These are phyloP conservation scores for Trichoderma sp. DNA, from an alignment of 2,329 filamentous ascomycete species.

Conservation along the genomic window DNA sequence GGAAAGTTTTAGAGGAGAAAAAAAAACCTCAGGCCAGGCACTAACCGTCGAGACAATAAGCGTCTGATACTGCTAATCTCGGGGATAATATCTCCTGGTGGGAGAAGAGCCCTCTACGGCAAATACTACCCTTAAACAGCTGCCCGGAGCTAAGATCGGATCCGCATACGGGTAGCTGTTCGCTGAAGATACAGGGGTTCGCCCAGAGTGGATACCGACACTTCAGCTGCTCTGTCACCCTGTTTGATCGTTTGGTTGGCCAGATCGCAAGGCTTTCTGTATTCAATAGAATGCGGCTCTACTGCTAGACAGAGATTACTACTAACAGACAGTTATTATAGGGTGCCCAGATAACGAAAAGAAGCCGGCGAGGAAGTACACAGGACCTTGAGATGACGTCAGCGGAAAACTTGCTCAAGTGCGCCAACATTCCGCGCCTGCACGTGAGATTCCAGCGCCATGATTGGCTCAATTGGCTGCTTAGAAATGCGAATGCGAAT, in stretches of 20 bases:
- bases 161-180: not conserved
- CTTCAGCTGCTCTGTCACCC: not conserved
- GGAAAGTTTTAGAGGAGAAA: not conserved
- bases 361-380: not conserved
- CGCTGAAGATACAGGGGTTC: conserved; percentile 1
- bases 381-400: conserved; percentile 34
- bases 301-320: not conserved
- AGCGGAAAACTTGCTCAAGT: conserved; percentile 30
- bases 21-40: conserved; percentile 13
- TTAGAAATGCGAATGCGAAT: conserved; percentile 38
- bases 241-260: not conserved
- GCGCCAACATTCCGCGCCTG: conserved; percentile 34
- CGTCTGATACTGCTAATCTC: not conserved
- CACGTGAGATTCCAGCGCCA: conserved; percentile 36
- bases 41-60: not conserved
- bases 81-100: not conserved
- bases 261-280: not conserved
- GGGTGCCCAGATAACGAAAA: not conserved
- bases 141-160: not conserved
- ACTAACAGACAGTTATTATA: not conserved
- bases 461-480: conserved; percentile 38
- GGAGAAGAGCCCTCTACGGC: not conserved
- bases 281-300: not conserved
- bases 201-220: not conserved
- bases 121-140: not conserved